These are phyloP conservation scores for Irpex sp. DNA, from an alignment of 1,284 basidiomycete genomes.

Conservation along the genomic window DNA sequence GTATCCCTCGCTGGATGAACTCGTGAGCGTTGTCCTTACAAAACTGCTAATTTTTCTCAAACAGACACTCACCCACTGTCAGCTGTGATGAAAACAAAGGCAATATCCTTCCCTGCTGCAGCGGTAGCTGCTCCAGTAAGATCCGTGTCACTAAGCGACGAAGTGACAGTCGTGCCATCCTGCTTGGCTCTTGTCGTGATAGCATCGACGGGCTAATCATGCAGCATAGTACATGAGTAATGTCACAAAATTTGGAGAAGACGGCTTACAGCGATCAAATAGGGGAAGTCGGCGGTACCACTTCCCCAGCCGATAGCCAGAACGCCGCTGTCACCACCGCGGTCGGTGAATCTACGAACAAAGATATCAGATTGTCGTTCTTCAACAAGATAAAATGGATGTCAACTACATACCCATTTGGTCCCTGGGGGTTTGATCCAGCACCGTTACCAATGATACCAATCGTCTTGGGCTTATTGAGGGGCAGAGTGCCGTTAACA, in stretches of 20 bases:
- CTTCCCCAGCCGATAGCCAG: constrained; percentile 60
- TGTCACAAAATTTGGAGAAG: constrained; percentile 20
- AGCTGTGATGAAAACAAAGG: constrained; percentile 52
- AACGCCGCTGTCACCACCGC: constrained; percentile 29
- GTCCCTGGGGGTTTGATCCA: constrained; percentile 16
- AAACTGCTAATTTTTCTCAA: not conserved
- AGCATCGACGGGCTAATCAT: constrained; percentile 42
- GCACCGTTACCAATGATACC: constrained; percentile 51
- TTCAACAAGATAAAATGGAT: not conserved
- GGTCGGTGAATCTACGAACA: constrained; percentile 15
- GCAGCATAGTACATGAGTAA: not conserved
- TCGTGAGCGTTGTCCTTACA: not conserved
- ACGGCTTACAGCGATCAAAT: constrained; percentile 31
- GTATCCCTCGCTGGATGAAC: constrained; percentile 37
- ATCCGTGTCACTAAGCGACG: constrained; percentile 58
- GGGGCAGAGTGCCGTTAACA: constrained; percentile 48
- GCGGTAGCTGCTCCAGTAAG: constrained; percentile 39
- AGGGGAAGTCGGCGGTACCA: constrained; percentile 36
- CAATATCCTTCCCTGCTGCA: constrained; percentile 9
- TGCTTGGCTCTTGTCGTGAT: constrained; percentile 37
- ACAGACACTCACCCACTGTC: constrained; percentile 29
- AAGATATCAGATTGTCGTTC: not conserved
- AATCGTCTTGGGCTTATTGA: constrained; percentile 49
- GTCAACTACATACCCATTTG: constrained; percentile 2
- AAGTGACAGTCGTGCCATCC: constrained; percentile 43